Conservation (phyloP, 2,329 filamentous ascomycete species). For the Paraphoma sp. region DNA sequence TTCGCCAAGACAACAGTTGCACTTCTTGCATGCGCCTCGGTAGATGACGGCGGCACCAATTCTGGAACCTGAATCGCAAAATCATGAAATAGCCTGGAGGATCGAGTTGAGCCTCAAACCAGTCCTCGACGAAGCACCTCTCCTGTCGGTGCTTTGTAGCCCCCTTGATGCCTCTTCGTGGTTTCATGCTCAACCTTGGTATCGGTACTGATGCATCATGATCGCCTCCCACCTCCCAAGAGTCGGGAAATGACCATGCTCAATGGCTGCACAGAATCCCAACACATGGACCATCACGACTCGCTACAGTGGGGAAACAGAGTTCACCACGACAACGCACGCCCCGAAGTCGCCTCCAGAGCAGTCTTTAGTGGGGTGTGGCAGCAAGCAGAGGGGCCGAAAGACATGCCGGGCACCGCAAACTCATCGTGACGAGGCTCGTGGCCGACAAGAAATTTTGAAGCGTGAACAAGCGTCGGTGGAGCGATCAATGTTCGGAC, state of each 20-base stretch:
- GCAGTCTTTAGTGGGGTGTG: conserved; percentile 4
- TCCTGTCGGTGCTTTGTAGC: neutral
- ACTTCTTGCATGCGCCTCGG: conserved; percentile 20
- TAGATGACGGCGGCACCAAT: conserved; percentile 14
- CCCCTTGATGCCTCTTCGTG: neutral
- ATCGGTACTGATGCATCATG: neutral
- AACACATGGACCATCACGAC: neutral
- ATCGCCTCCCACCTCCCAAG: neutral
- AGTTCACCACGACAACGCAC: conserved; percentile 9
- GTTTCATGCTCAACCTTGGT: neutral
- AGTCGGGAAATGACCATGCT: neutral
- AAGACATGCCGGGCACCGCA: conserved; percentile 1
- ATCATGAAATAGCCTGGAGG: no score
- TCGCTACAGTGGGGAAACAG: conserved; percentile 8
- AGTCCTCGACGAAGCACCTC: no score
- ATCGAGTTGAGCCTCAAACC: no score
- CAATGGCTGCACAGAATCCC: neutral
- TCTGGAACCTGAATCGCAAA: neutral
- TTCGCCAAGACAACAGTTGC: conserved; percentile 27
- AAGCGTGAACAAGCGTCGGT: conserved; percentile 16
- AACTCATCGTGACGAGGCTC: conserved; percentile 14
- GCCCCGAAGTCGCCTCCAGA: neutral
- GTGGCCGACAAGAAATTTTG: conserved; percentile 13
- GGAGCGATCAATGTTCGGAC: conserved; percentile 1
- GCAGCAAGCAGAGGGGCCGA: neutral